Base-by-base conservation (phyloP, 805 yeast species). In the Zygotorulaspora sp. region DNA sequence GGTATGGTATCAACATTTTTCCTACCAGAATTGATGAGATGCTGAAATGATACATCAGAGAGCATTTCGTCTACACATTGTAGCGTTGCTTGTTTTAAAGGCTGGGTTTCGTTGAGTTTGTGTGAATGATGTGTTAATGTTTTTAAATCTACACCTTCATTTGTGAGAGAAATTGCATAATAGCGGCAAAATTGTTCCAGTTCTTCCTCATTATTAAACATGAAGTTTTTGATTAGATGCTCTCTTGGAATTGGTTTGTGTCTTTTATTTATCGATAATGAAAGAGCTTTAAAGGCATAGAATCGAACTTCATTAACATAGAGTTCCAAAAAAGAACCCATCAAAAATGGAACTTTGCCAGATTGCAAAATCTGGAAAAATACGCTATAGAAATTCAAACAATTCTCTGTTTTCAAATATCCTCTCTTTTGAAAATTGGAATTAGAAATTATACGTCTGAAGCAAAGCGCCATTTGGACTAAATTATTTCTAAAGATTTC, bases 291-390 rank as follows among this genome's bases (percentile, higher is more conserved):
- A 40, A 90, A 55, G 0, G 90, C 88, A 50, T 77, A 77, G 47
- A 83, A 78, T 30, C 97, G 62, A 3, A 88, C 68, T 40, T 87
- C 90, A 50, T 83, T 84, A 54, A 86, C 77, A 49, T 83, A 88
- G 2, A 80, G 77, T 56, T 92, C 96, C 13, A 85, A 61, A 25
- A 90, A 63, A 42, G 90, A 87, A 2, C 85, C 70, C 56, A 87
- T 59, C 18, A 89, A 63, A 39, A 79, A 73, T 1, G 96, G 92
- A 1, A 77, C 71, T 5, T 61, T 53, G 0, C 75, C 67, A 3
- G 70, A 62, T 29, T 71, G 62, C 26, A 78, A 63, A 6, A 75
- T 65, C 31, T 73, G 62, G 58, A 90, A 89, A 53, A 89, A 83
- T 38, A 72, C 70, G 2, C 67, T 66, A 53, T 75, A 86, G 14